Evolutionary conservation across 148 eudicot genomes (phyloP).

Genomic region (Spergularia marina): DNA sequence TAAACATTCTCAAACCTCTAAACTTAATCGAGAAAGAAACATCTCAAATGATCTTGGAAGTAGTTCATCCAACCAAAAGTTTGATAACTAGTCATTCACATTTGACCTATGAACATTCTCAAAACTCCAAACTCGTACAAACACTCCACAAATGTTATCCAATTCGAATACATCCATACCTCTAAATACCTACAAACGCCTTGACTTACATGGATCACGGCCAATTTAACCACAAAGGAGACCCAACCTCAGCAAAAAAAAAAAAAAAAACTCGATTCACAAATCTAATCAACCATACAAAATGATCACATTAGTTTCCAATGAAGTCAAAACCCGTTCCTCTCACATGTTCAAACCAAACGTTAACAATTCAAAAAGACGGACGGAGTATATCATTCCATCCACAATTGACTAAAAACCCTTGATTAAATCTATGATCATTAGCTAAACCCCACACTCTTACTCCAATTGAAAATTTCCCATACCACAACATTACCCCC

Average conservation of each 20-base stretch:
- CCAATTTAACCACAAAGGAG: not conserved
- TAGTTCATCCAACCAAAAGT: too few species aligned
- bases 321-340: not conserved
- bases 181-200: not conserved
- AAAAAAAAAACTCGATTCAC: not conserved
- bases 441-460: not conserved
- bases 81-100: too few species aligned
- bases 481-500: constrained; percentile 1
- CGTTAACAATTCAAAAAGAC: not conserved
- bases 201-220: not conserved
- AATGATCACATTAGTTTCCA: not conserved
- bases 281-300: not conserved
- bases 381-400: not conserved
- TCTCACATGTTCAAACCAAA: not conserved
- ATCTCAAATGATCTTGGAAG: too few species aligned
- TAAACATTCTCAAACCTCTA: not conserved
- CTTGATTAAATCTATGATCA: not conserved
- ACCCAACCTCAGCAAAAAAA: not conserved
- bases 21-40: too few species aligned
- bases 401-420: not conserved
- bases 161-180: too few species aligned
- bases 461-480: not conserved
- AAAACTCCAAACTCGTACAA: too few species aligned
- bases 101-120: too few species aligned
- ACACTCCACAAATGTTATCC: too few species aligned